These are phyloP conservation scores for Macrophomina phaseolina DNA, from an alignment of 2,329 filamentous ascomycete species.

Conservation along the genomic window DNA sequence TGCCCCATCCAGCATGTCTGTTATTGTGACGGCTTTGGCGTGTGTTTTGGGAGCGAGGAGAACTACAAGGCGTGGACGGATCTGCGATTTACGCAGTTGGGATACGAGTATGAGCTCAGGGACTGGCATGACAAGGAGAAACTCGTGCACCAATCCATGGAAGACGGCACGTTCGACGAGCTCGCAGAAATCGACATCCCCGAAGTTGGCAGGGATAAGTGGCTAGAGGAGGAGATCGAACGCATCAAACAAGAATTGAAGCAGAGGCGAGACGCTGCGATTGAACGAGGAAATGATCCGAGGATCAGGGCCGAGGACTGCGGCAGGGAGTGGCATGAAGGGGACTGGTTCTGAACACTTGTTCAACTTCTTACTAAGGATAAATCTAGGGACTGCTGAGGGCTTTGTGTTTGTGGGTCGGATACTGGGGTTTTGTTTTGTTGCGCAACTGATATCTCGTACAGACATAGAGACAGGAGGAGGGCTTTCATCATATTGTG, in stretches of 20 bases:
- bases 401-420: neutral
- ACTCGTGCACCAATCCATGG: constrained; percentile 42
- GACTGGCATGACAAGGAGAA: constrained; percentile 50
- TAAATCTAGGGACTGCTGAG: neutral
- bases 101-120: constrained; percentile 49
- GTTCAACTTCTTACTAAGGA: constrained; percentile 7
- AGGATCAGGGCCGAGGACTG: constrained; percentile 57
- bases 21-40: constrained; percentile 68
- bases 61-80: constrained; percentile 57
- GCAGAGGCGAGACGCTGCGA: constrained; percentile 48
- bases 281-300: constrained; percentile 58
- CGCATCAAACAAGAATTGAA: constrained; percentile 49
- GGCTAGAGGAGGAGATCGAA: constrained; percentile 53
- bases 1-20: constrained; percentile 63
- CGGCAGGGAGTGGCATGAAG: constrained; percentile 61
- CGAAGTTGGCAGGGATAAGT: constrained; percentile 49
- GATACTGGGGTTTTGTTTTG: neutral
- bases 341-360: constrained; percentile 57
- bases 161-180: constrained; percentile 44
- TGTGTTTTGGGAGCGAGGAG: constrained; percentile 62
- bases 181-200: constrained; percentile 42
- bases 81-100: constrained; percentile 49
- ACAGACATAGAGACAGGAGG: neutral
- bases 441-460: neutral
- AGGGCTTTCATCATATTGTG: neutral